A percentile compares a stretch with the other conserved stretches of the same genome.
These are phyloP conservation scores for Xylaria sp. DNA, from an alignment of 2,329 filamentous ascomycete species.

Conservation along the genomic window DNA sequence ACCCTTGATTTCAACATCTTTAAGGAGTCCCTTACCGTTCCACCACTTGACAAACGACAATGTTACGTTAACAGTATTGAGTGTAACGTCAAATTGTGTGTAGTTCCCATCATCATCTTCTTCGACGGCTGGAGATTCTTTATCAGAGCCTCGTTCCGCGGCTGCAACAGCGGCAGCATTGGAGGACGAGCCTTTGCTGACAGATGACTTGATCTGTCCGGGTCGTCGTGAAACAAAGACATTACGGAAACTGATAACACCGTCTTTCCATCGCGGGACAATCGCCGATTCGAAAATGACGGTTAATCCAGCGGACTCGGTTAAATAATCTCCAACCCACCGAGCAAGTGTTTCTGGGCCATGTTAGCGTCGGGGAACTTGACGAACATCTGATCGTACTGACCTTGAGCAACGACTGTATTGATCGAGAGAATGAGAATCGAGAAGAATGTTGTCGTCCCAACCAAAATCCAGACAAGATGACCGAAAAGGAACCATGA, in stretches of 20 bases:
- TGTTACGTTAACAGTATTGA: slow-evolving; percentile 95
- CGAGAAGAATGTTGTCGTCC: slow-evolving; percentile 97
- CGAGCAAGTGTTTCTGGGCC: slow-evolving; percentile 83
- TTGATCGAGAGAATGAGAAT: slow-evolving; percentile 91
- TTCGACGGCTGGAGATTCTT: slow-evolving; percentile 57
- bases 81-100: slow-evolving; percentile 94
- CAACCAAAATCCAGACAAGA: slow-evolving; percentile 93
- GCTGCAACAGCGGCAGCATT: slow-evolving; percentile 87
- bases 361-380: slow-evolving; percentile 35
- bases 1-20: slow-evolving; percentile 93
- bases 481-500: slow-evolving; percentile 97
- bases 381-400: slow-evolving; percentile 40
- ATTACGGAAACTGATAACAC: slow-evolving; percentile 95
- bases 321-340: slow-evolving; percentile 95
- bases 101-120: slow-evolving; percentile 96
- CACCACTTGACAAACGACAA: slow-evolving; percentile 99
- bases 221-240: slow-evolving; percentile 94
- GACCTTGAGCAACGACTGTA: slow-evolving; percentile 93
- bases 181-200: slow-evolving; percentile 90
- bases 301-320: slow-evolving; percentile 89
- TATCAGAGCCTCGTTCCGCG: slow-evolving; percentile 68
- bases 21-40: slow-evolving; percentile 91
- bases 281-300: slow-evolving; percentile 98
- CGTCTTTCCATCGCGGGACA: slow-evolving; percentile 93
- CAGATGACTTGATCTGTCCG: slow-evolving; percentile 81